phyloP scores from a whole-genome alignment of 176 grass and related monocot species.

The Eremochloa ophiuroides region DNA sequence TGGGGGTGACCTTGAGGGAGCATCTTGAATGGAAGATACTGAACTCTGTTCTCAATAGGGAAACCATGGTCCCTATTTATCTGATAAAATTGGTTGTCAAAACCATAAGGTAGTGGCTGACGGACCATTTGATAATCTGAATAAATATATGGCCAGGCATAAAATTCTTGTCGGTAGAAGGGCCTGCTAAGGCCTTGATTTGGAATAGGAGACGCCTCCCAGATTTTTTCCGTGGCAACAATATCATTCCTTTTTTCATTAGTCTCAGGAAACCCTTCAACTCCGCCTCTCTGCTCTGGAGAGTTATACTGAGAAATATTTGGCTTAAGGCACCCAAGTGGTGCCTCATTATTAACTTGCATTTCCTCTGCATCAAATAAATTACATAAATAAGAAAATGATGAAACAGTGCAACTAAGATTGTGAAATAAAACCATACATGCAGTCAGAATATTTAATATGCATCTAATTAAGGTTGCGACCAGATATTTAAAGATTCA shows the following conservation, averaged over 20 bases:
- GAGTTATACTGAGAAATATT: slow-evolving; percentile 54
- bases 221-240: slow-evolving; percentile 35
- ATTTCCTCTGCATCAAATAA: slow-evolving; percentile 71
- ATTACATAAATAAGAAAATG: slow-evolving; percentile 29
- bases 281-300: slow-evolving; percentile 43
- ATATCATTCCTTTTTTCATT: slow-evolving; percentile 46
- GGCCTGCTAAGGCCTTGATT: slow-evolving; percentile 59
- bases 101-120: slow-evolving; percentile 40
- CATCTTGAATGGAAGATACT: slow-evolving; percentile 66
- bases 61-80: slow-evolving; percentile 49
- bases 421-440: not conserved
- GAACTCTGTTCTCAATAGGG: slow-evolving; percentile 54
- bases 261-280: slow-evolving; percentile 50
- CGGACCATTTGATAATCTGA: slow-evolving; percentile 52
- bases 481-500: slow-evolving; percentile 3
- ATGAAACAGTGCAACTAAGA: slow-evolving; percentile 15
- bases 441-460: not conserved
- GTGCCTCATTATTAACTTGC: slow-evolving; percentile 68
- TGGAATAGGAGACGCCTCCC: slow-evolving; percentile 45
- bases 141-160: slow-evolving; percentile 50
- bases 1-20: slow-evolving; percentile 54
- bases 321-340: slow-evolving; percentile 52
- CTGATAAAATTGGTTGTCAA: slow-evolving; percentile 58
- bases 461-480: not conserved
- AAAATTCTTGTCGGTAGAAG: slow-evolving; percentile 54